Base-by-base conservation (phyloP, 2,329 filamentous ascomycete genomes). In the Fusarium torreyae region DNA sequence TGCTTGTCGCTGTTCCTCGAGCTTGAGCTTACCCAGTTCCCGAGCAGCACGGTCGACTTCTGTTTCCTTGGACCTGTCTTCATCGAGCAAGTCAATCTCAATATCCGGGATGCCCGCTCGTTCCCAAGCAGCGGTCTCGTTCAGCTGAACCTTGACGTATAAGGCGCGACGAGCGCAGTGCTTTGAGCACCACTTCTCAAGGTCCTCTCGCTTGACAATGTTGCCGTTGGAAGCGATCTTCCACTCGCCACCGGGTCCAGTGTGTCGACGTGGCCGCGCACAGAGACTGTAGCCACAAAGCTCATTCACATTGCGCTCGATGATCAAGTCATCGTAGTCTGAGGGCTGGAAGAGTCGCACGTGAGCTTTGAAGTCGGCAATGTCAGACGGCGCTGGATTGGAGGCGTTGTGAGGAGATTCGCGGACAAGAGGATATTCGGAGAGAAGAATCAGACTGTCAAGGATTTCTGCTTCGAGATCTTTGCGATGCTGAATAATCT, bases 221-320 rank as follows among this genome's bases (percentile, higher is more conserved):
- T 85, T 86, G 78, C 77, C 83, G 66, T 76, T 81, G 60, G 82
- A 80, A 22, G 91, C 81, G 31, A 96, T 85, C 75, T 92, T 91
- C 82, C 90, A 94, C 68, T 89, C 88, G 17, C 89, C 90, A 2
- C 85, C 86, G 13, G 83, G 81, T 17, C 84, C 81, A 52, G 87
- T 84, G 33, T 84, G 84, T 33, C 86, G 83, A 39, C 89, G 89
- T n/a, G 88, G 85, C 17, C 85, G 86, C 1, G 88, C 81, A 78
- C 96, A 99, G 28, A 98, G 85, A 0, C 88, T 85, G 77, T 98
- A 98, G 2, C 94, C 96, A 81, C 96, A 99, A 20, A 88, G 85
- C 43, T 87, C 88, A 72, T 93, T 91, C 70, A 93, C 91, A 78
- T 97, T 97, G 74, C 96, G 92, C 83, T 99, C 96, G 69, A 92